These are phyloP conservation scores for Solanum hybrid DNA, from an alignment of 305 asterid species.

Conservation along the genomic window DNA sequence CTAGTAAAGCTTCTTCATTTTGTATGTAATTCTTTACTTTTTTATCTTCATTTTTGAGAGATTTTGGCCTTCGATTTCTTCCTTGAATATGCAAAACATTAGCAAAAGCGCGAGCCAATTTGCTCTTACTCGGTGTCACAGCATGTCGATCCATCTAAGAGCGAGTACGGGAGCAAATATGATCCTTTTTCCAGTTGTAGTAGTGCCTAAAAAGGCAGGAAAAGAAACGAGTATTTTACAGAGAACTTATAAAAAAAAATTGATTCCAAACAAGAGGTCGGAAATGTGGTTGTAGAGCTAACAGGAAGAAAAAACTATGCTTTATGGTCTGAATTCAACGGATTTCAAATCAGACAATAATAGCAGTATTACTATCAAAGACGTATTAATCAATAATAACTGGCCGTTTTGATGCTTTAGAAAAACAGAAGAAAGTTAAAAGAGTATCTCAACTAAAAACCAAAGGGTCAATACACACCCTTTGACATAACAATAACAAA, in stretches of 20 bases:
- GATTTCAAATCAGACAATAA: neutral
- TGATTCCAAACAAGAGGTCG: neutral
- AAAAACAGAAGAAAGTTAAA: neutral
- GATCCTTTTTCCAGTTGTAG: neutral
- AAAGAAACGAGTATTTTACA: neutral
- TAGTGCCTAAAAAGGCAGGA: neutral
- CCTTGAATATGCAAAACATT: slow-evolving; percentile 36
- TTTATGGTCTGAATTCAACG: neutral
- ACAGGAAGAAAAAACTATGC: neutral
- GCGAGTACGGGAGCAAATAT: neutral
- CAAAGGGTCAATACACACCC: neutral
- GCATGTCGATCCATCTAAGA: slow-evolving; percentile 18
- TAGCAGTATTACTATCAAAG: neutral
- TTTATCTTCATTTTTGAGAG: neutral
- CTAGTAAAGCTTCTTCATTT: slow-evolving; percentile 44
- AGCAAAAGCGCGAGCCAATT: slow-evolving; percentile 32
- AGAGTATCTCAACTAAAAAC: neutral
- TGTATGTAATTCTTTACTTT: slow-evolving; percentile 7
- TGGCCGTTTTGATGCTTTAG: neutral
- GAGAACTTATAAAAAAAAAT: neutral
- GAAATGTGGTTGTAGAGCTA: neutral
- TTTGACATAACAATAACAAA: neutral
- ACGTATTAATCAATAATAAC: neutral
- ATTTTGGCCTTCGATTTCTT: slow-evolving; percentile 19
- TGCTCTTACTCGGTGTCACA: slow-evolving; percentile 20